These are phyloP conservation scores for Stropharia rugosoannulata DNA, from an alignment of 768 basidiomycete species.

Conservation along the genomic window DNA sequence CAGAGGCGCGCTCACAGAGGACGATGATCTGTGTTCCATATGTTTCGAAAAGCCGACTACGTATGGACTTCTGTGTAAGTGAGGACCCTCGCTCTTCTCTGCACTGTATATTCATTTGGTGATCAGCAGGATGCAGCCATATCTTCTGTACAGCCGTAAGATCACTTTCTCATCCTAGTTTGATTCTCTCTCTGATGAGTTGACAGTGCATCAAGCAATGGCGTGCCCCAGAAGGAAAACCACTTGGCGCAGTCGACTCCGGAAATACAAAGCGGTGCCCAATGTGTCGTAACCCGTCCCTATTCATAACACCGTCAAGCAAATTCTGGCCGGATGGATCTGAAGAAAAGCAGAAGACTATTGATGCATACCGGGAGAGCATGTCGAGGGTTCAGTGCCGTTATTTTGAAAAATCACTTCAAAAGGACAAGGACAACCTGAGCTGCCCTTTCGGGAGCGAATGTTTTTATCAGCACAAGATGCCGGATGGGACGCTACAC, in stretches of 20 bases:
- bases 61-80: conserved; percentile 67
- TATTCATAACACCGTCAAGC: conserved; percentile 75
- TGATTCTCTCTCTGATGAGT: conserved; percentile 1
- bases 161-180: conserved; percentile 3
- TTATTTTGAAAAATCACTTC: conserved; percentile 58
- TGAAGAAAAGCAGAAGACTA: conserved; percentile 47
- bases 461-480: conserved; percentile 77
- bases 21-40: conserved; percentile 61
- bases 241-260: conserved; percentile 48
- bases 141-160: conserved; percentile 72
- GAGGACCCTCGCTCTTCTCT: background rate
- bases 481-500: conserved; percentile 57
- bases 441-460: conserved; percentile 80
- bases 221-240: conserved; percentile 62
- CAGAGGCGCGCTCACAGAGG: conserved; percentile 22
- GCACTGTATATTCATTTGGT: background rate
- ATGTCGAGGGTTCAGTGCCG: conserved; percentile 71
- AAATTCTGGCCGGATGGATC: conserved; percentile 57
- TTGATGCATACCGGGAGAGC: conserved; percentile 66
- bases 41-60: conserved; percentile 72
- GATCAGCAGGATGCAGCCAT: conserved; percentile 69
- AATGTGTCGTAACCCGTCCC: conserved; percentile 66
- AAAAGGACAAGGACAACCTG: conserved; percentile 36
- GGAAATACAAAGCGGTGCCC: conserved; percentile 76
- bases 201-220: conserved; percentile 75